Evolutionary conservation across 805 yeast species (phyloP).

Genomic region (Pichia manshurica): DNA sequence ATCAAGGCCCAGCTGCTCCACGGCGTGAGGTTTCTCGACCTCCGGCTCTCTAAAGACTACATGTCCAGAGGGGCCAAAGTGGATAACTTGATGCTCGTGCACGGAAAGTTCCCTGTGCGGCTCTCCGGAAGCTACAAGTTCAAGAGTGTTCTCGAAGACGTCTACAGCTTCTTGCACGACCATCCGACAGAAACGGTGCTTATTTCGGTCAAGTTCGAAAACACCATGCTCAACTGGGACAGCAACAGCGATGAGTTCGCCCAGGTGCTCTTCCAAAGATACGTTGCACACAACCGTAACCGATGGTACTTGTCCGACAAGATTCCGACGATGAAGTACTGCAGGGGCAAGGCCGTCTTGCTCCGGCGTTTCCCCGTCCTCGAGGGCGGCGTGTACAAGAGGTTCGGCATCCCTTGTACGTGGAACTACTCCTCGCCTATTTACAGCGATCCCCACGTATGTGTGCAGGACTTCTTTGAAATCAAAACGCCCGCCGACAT

Average conservation of each 20-base stretch:
- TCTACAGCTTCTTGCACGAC: slow-evolving; percentile 49
- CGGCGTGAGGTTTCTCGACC: slow-evolving; percentile 72
- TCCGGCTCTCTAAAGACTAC: slow-evolving; percentile 57
- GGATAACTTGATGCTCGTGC: slow-evolving; percentile 59
- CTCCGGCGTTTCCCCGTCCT: slow-evolving; percentile 68
- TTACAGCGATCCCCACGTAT: slow-evolving; percentile 56
- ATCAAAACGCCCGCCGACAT: slow-evolving; percentile 47
- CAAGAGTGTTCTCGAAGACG: slow-evolving; percentile 45
- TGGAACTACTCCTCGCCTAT: slow-evolving; percentile 64
- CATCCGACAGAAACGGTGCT: slow-evolving; percentile 57
- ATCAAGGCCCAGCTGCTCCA: slow-evolving; percentile 57
- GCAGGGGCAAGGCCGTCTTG: slow-evolving; percentile 60
- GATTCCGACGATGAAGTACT: slow-evolving; percentile 55
- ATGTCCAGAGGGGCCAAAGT: slow-evolving; percentile 34
- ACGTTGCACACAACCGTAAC: slow-evolving; percentile 42
- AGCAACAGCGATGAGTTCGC: slow-evolving; percentile 60
- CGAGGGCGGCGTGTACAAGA: slow-evolving; percentile 33
- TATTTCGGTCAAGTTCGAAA: slow-evolving; percentile 70
- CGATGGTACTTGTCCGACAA: slow-evolving; percentile 55
- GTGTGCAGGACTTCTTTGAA: slow-evolving; percentile 74
- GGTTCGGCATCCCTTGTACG: slow-evolving; percentile 63
- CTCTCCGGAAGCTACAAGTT: slow-evolving; percentile 52
- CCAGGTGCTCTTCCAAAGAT: slow-evolving; percentile 52
- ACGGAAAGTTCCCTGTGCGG: slow-evolving; percentile 71
- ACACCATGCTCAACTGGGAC: slow-evolving; percentile 55